phyloP scores from a whole-genome alignment of 2,329 filamentous ascomycete species.

The Talaromyces albobiverticillius region DNA sequence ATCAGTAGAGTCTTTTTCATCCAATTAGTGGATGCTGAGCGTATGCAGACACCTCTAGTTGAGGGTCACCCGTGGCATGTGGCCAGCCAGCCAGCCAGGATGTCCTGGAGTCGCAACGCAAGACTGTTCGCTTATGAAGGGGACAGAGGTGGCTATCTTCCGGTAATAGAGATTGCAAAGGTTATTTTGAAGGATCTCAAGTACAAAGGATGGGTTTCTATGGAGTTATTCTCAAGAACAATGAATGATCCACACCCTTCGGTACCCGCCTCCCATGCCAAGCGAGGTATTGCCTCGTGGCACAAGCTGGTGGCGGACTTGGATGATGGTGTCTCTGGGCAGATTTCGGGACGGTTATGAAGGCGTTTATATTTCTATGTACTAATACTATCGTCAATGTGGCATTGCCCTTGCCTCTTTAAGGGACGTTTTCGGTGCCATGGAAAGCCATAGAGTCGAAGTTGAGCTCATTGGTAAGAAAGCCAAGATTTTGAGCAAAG shows the following conservation, averaged over 20 bases:
- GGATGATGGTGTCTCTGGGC: not conserved
- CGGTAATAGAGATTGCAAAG: constrained; percentile 58
- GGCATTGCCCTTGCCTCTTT: not conserved
- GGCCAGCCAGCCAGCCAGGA: constrained; percentile 57
- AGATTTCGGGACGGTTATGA: constrained; percentile 2
- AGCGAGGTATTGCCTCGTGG: constrained; percentile 50
- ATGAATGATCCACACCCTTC: constrained; percentile 51
- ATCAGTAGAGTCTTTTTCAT: constrained; percentile 67
- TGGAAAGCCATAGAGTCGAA: constrained; percentile 12
- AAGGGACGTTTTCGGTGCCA: not conserved
- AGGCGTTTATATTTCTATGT: not conserved
- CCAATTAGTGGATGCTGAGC: constrained; percentile 71
- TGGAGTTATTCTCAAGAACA: constrained; percentile 64
- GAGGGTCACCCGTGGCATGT: constrained; percentile 58
- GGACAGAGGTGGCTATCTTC: constrained; percentile 63
- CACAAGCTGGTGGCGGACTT: constrained; percentile 33
- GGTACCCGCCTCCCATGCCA: constrained; percentile 56
- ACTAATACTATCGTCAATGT: not conserved
- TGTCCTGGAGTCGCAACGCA: constrained; percentile 76
- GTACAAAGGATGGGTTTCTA: constrained; percentile 66
- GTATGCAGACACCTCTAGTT: constrained; percentile 54
- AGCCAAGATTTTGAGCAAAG: constrained; percentile 16
- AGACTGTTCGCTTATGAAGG: constrained; percentile 64
- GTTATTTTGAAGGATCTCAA: constrained; percentile 61
- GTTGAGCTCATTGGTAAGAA: constrained; percentile 12